A percentile compares a stretch with the other conserved stretches of the same genome.
Evolutionary conservation across 176 grass and related monocot genomes (phyloP).

Genomic region (Alopecurus myosuroides): DNA sequence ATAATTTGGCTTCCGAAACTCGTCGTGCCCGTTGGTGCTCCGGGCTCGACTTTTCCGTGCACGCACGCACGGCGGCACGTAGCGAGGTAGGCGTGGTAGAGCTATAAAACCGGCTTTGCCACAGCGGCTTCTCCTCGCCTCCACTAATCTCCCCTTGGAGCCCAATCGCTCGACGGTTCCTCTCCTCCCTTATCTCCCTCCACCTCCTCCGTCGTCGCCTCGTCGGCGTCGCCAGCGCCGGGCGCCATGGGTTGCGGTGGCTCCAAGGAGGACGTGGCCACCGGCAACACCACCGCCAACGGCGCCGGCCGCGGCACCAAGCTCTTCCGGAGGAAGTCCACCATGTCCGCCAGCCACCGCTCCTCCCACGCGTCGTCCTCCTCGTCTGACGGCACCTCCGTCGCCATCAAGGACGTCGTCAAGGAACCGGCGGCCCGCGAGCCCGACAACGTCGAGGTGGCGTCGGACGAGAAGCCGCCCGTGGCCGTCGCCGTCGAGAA

Average conservation of each 20-base stretch:
- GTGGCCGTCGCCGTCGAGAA: not conserved
- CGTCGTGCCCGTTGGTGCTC: not conserved
- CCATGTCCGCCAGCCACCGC: slow-evolving; percentile 4
- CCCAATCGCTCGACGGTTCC: slow-evolving; percentile 13
- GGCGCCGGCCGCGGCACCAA: not conserved
- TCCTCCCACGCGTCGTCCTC: not conserved
- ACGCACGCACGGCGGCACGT: not conserved
- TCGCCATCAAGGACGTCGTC: slow-evolving; percentile 16
- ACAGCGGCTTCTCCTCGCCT: slow-evolving; percentile 23
- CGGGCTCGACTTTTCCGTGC: not conserved
- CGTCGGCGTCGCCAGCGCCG: slow-evolving; percentile 17
- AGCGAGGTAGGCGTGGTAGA: not conserved
- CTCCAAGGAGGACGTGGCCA: slow-evolving; percentile 83
- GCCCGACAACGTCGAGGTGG: not conserved
- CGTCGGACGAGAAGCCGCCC: not conserved
- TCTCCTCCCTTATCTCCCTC: not conserved
- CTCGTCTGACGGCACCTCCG: not conserved
- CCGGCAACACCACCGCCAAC: slow-evolving; percentile 44
- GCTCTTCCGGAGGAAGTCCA: slow-evolving; percentile 56
- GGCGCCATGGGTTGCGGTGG: slow-evolving; percentile 78
- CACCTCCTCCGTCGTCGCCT: not conserved
- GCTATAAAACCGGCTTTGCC: slow-evolving; percentile 14
- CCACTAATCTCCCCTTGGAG: slow-evolving; percentile 22
- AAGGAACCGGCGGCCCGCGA: not conserved
- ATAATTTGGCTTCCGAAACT: not conserved